Percentiles rank a stretch among this genome's conserved stretches.
Conservation (phyloP, 495 filamentous ascomycete species). For the Xylaria nigripes region DNA sequence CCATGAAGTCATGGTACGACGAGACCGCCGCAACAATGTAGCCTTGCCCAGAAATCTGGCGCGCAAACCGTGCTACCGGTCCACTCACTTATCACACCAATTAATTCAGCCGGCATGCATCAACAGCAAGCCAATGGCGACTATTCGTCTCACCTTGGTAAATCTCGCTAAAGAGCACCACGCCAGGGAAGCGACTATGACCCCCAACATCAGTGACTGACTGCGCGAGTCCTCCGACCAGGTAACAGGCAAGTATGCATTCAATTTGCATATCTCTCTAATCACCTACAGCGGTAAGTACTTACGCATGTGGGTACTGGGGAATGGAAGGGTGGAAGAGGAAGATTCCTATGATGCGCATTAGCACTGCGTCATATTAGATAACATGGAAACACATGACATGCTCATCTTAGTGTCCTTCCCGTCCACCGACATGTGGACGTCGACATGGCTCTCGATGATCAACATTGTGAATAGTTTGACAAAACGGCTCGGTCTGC, state of each 20-base stretch:
- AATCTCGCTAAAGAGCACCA: conserved; percentile 89
- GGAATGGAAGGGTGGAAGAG: conserved; percentile 80
- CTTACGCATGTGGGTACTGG: conserved; percentile 70
- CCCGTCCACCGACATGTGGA: conserved; percentile 35
- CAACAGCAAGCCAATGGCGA: neutral
- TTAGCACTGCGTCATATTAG: conserved; percentile 10
- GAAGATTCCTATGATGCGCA: conserved; percentile 59
- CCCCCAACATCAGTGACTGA: conserved; percentile 19
- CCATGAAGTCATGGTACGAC: conserved; percentile 88
- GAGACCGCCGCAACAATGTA: conserved; percentile 90
- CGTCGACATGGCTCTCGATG: conserved; percentile 37
- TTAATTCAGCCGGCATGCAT: too few species aligned
- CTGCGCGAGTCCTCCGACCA: neutral
- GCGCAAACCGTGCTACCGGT: conserved; percentile 81
- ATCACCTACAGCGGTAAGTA: neutral
- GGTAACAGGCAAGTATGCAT: neutral
- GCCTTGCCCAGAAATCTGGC: conserved; percentile 87
- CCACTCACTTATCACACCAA: conserved; percentile 60
- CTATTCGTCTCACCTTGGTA: conserved; percentile 63
- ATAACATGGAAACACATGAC: conserved; percentile 1
- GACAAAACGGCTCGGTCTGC: too few species aligned
- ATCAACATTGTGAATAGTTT: conserved; percentile 42
- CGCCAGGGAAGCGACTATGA: conserved; percentile 68
- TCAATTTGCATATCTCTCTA: too few species aligned
- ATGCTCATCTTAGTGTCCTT: conserved; percentile 43